phyloP scores from a whole-genome alignment of 139 green algal genomes.

The Diplosphaera chodatii region DNA sequence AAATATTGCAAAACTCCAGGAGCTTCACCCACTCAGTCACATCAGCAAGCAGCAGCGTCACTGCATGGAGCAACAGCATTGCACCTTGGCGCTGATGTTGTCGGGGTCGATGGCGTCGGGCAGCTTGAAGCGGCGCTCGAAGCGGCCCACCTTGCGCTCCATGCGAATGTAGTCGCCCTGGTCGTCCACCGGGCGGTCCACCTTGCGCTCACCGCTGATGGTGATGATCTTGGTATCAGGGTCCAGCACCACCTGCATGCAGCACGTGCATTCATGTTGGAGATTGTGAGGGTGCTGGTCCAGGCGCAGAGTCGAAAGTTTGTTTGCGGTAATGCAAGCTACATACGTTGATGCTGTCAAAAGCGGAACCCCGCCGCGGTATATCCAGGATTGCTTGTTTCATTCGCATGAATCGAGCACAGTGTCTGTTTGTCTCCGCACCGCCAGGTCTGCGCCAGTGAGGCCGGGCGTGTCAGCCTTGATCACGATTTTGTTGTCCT shows the following conservation, averaged over 20 bases:
- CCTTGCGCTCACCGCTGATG: conserved; percentile 20
- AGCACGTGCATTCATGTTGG: not conserved
- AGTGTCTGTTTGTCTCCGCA: not conserved
- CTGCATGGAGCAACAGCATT: too few relatives aligned
- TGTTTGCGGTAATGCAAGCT: too few relatives aligned
- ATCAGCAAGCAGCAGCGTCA: too few relatives aligned
- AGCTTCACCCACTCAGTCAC: too few relatives aligned
- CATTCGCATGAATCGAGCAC: too few relatives aligned
- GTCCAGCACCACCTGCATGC: conserved; percentile 2
- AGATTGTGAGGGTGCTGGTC: too few relatives aligned
- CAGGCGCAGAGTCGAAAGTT: too few relatives aligned
- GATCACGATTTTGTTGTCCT: not conserved
- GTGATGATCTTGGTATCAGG: conserved; percentile 16
- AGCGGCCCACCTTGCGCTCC: conserved; percentile 11
- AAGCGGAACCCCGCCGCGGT: too few relatives aligned
- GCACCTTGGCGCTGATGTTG: conserved; percentile 15
- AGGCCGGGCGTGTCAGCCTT: not conserved
- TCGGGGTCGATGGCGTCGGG: conserved; percentile 14
- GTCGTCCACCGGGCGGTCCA: conserved; percentile 9
- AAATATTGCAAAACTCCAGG: too few relatives aligned
- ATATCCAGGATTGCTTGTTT: too few relatives aligned
- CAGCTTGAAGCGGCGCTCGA: conserved; percentile 21
- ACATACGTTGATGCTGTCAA: too few relatives aligned
- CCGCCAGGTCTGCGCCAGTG: not conserved
- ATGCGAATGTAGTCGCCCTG: conserved; percentile 9